Conservation (phyloP, 441 rosid genomes). For the Populus trichocarpa region DNA sequence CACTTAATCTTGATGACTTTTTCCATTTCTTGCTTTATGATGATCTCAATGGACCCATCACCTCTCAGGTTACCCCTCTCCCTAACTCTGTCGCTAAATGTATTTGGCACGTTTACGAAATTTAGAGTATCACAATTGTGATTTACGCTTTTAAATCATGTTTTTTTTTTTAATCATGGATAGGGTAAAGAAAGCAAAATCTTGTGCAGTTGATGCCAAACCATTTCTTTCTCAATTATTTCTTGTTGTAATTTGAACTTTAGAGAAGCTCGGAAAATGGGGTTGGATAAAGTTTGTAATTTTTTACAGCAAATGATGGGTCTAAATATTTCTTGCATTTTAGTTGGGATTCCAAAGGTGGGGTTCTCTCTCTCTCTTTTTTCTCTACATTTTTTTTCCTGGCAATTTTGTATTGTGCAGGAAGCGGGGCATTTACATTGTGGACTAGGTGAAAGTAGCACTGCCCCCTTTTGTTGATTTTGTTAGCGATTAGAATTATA, state of each 20-base stretch:
- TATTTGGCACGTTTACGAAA: neutral
- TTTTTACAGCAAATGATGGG: neutral
- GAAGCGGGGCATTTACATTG: neutral
- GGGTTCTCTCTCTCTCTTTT: too few species aligned
- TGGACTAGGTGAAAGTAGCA: neutral
- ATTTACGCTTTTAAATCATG: neutral
- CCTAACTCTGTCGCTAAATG: neutral
- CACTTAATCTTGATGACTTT: slow-evolving; percentile 62
- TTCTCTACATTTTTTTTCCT: neutral
- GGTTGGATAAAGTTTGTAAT: neutral
- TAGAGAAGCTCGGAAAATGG: neutral
- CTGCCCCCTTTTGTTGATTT: neutral
- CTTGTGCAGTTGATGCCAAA: neutral
- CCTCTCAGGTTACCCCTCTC: slow-evolving; percentile 26
- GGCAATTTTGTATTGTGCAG: neutral
- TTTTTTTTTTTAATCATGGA: too few species aligned
- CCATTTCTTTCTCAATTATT: neutral
- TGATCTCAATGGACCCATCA: slow-evolving; percentile 51
- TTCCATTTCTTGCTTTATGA: slow-evolving; percentile 61
- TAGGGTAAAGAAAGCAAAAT: too few species aligned
- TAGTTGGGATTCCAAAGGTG: neutral
- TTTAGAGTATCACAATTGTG: neutral
- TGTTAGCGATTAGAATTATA: neutral
- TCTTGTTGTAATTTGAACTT: neutral
- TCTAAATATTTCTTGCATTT: neutral